These are phyloP conservation scores for Termitomyces eurrhizus DNA, from an alignment of 768 basidiomycete genomes.

Conservation along the genomic window DNA sequence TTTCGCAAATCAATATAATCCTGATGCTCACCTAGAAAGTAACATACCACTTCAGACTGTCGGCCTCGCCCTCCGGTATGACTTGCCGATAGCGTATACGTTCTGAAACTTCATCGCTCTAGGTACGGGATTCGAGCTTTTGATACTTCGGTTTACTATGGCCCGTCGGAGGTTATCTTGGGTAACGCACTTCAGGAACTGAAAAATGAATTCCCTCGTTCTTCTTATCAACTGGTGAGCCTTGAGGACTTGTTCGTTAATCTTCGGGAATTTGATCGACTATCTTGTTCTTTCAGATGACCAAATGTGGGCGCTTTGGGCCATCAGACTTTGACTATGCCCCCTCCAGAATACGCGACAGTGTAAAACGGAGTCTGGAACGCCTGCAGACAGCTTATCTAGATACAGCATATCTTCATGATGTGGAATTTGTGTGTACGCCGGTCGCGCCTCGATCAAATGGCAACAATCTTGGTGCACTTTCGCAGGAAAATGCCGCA, in stretches of 20 bases:
- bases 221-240: conserved; percentile 67
- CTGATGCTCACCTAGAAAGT: conserved; percentile 52
- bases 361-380: conserved; percentile 60
- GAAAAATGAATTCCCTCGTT: conserved; percentile 67
- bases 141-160: conserved; percentile 82
- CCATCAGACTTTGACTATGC: conserved; percentile 68
- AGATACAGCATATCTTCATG: conserved; percentile 80
- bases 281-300: conserved; percentile 47
- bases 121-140: conserved; percentile 82
- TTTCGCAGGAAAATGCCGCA: conserved; percentile 45
- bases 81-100: background rate
- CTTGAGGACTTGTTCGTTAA: conserved; percentile 9
- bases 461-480: conserved; percentile 55
- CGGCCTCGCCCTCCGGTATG: conserved; percentile 72
- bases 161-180: conserved; percentile 72
- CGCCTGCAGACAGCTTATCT: conserved; percentile 75
- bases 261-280: background rate
- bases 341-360: conserved; percentile 58
- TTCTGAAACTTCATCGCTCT: background rate
- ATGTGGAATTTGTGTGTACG: conserved; percentile 74
- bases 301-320: conserved; percentile 84
- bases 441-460: conserved; percentile 41
- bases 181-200: conserved; percentile 62
- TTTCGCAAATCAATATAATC: conserved; percentile 66
- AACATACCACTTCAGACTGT: conserved; percentile 60